phyloP scores from a whole-genome alignment of 495 filamentous ascomycete species.

The Aspergillus homomorphus region DNA sequence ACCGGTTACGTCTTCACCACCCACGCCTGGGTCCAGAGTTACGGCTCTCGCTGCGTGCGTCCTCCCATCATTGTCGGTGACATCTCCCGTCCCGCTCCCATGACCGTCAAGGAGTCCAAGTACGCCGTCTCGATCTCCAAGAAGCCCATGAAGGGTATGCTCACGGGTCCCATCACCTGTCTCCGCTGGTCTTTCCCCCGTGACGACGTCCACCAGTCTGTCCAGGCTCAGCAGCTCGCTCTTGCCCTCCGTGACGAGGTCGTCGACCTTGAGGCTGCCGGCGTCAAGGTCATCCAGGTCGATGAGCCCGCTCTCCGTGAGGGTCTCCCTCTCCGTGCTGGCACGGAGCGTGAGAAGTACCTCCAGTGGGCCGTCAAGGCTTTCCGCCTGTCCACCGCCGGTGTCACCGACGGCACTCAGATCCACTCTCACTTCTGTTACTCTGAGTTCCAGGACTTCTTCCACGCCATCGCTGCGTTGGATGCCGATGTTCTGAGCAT shows the following conservation, averaged over 20 bases:
- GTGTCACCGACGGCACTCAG: conserved; percentile 89
- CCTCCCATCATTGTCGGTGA: conserved; percentile 98
- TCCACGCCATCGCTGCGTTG: conserved; percentile 97
- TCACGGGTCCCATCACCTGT: conserved; percentile 98
- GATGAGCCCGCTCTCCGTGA: conserved; percentile 99
- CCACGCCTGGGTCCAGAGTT: conserved; percentile 96
- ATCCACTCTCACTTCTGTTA: conserved; percentile 99
- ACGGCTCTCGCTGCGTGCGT: conserved; percentile 96
- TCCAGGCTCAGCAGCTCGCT: conserved; percentile 97
- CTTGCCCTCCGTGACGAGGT: conserved; percentile 98
- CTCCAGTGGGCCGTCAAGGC: conserved; percentile 93
- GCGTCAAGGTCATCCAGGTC: conserved; percentile 96
- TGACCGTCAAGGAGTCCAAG: conserved; percentile 99
- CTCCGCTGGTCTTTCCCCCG: conserved; percentile 99
- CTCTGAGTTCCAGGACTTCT: conserved; percentile 99
- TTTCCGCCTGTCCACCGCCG: conserved; percentile 90
- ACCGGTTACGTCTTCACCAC: conserved; percentile 98
- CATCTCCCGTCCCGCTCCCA: conserved; percentile 89
- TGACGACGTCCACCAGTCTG: conserved; percentile 97
- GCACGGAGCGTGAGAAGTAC: conserved; percentile 90
- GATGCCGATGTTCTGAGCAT: conserved; percentile 98
- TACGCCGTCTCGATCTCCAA: conserved; percentile 93
- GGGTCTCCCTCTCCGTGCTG: conserved; percentile 92
- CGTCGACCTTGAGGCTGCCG: conserved; percentile 91
- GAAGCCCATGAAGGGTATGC: conserved; percentile 99